phyloP scores from a whole-genome alignment of 1,284 basidiomycete species.

The Ustilago vetiveriae region DNA sequence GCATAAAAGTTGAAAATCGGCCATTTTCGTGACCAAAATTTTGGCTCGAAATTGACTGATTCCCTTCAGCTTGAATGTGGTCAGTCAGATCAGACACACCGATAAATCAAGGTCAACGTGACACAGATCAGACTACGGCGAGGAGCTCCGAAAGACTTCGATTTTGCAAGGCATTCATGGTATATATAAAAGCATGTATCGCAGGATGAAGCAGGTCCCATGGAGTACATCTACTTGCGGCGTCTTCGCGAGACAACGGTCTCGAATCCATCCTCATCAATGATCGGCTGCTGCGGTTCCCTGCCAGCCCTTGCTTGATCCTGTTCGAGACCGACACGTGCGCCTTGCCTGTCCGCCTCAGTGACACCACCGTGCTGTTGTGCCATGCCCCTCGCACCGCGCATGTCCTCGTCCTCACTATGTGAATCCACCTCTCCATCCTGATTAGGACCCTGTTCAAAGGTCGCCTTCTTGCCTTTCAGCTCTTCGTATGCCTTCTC shows the following conservation, averaged over 20 bases:
- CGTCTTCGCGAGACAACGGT: conserved; percentile 58
- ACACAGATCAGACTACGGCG: no score
- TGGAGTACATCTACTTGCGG: conserved; percentile 23
- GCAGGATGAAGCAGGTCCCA: no score
- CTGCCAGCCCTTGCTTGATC: conserved; percentile 16
- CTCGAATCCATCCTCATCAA: conserved; percentile 62
- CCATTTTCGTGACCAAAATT: conserved; percentile 1
- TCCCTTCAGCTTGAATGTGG: no score
- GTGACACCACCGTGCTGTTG: conserved; percentile 36
- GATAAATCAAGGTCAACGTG: no score
- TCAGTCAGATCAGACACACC: no score
- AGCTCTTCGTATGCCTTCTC: conserved; percentile 47
- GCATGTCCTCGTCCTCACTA: conserved; percentile 45
- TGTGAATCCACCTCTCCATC: conserved; percentile 31
- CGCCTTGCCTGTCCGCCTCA: conserved; percentile 37
- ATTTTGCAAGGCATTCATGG: neutral
- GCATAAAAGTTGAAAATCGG: neutral
- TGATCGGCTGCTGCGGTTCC: conserved; percentile 40
- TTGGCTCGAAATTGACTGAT: neutral
- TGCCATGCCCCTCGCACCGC: conserved; percentile 32
- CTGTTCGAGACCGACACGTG: conserved; percentile 23
- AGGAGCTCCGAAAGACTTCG: no score
- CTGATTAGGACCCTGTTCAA: conserved; percentile 23
- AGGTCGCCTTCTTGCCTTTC: conserved; percentile 41
- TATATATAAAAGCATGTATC: neutral